Evolutionary conservation across 2,329 filamentous ascomycete genomes (phyloP).

Genomic region (Hypoxylon sp.): DNA sequence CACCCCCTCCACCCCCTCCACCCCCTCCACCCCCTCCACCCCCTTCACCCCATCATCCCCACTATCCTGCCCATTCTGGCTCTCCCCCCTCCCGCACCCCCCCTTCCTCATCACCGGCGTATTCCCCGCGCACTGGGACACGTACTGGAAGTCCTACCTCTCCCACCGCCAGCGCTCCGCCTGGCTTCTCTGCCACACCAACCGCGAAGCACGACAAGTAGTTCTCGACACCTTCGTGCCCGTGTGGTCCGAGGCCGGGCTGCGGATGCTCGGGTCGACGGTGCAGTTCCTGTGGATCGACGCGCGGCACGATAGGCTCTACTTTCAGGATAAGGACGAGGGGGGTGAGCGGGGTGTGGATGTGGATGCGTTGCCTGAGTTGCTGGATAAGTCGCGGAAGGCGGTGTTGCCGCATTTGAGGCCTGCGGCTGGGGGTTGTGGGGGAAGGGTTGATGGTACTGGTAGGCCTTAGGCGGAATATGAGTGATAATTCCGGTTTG

Average conservation of each 20-base stretch:
- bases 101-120: constrained; percentile 43
- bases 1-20: background rate
- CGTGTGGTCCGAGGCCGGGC: constrained; percentile 30
- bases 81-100: constrained; percentile 19
- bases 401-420: constrained; percentile 24
- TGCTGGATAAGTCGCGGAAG: constrained; percentile 17
- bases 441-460: background rate
- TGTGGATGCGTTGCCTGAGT: constrained; percentile 1
- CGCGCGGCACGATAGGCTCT: constrained; percentile 19
- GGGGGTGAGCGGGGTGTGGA: background rate
- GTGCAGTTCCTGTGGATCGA: constrained; percentile 32
- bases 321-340: constrained; percentile 11
- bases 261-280: constrained; percentile 9
- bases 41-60: constrained; percentile 21
- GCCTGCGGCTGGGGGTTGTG: background rate
- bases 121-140: constrained; percentile 20
- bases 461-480: background rate
- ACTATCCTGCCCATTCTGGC: constrained; percentile 37
- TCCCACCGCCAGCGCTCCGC: constrained; percentile 35
- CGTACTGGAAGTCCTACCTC: constrained; percentile 43
- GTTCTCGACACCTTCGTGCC: constrained; percentile 45
- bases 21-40: too few species aligned
- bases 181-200: constrained; percentile 34
- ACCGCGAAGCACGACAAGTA: constrained; percentile 42
- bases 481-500: too few species aligned